Percentiles rank a stretch among this genome's conserved stretches.
phyloP scores from a whole-genome alignment of 2,329 filamentous ascomycete genomes.

The Fusarium liriodendri region DNA sequence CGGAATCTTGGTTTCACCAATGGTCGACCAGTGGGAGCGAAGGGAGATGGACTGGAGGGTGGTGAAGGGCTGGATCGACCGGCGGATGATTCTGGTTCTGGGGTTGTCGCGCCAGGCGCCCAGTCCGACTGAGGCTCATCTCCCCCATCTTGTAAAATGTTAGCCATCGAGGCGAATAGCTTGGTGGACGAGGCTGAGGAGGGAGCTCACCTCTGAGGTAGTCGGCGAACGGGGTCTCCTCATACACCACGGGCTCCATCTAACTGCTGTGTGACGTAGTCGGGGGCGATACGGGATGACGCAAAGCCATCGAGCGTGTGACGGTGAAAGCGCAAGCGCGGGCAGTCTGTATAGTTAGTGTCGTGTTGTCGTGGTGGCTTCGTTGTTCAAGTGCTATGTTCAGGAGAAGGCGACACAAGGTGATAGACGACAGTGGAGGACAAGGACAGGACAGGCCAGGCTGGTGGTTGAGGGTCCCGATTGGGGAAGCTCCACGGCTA shows the following conservation, averaged over 20 bases:
- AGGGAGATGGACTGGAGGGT: constrained; percentile 61
- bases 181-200: background rate
- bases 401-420: constrained; percentile 36
- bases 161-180: constrained; percentile 1
- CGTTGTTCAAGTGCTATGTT: constrained; percentile 23
- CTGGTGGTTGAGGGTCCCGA: constrained; percentile 41
- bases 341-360: constrained; percentile 13
- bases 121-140: constrained; percentile 58
- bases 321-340: constrained; percentile 17
- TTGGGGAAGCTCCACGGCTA: constrained; percentile 43
- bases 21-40: constrained; percentile 68
- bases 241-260: constrained; percentile 88
- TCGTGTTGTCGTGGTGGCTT: constrained; percentile 21
- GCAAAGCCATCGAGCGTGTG: constrained; percentile 46
- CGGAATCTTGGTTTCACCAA: constrained; percentile 66
- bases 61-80: constrained; percentile 56
- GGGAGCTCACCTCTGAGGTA: constrained; percentile 81
- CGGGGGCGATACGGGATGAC: constrained; percentile 40
- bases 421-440: constrained; percentile 21
- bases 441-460: constrained; percentile 30
- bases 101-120: constrained; percentile 55
- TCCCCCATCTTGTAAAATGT: constrained; percentile 57
- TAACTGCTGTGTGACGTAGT: constrained; percentile 46
- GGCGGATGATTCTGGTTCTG: constrained; percentile 47
- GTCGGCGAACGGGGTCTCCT: constrained; percentile 87